phyloP scores from a whole-genome alignment of 2,329 filamentous ascomycete species.

The Aspergillus neotritici region DNA sequence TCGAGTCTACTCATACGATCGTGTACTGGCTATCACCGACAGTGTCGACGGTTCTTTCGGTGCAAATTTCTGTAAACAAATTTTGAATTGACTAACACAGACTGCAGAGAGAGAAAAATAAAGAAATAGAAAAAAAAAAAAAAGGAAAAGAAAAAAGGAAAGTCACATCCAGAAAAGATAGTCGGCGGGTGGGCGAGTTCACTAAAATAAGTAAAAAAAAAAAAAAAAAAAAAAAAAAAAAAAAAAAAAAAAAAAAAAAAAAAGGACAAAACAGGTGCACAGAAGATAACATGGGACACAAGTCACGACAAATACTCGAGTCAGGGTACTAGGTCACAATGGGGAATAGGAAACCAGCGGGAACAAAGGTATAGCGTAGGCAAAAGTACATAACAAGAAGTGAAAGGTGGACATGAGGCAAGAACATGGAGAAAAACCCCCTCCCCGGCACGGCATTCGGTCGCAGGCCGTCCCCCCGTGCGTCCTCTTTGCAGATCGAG shows the following conservation, averaged over 20 bases:
- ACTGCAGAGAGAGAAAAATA: slow-evolving; percentile 7
- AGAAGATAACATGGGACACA: slow-evolving; percentile 7
- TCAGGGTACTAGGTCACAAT: slow-evolving; percentile 15
- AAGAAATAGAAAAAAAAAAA: slow-evolving; percentile 11
- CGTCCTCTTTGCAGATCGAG: slow-evolving; percentile 22
- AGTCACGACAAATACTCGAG: too few species aligned
- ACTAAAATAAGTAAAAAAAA: slow-evolving; percentile 22
- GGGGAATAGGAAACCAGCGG: slow-evolving; percentile 22
- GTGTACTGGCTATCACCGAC: too few species aligned
- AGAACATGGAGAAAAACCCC: slow-evolving; percentile 3
- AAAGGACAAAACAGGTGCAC: slow-evolving; percentile 16
- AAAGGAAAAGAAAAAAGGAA: slow-evolving; percentile 12
- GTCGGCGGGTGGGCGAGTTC: slow-evolving; percentile 19
- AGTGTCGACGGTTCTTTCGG: too few species aligned
- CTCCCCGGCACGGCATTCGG: too few species aligned
- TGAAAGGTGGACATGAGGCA: slow-evolving; percentile 26
- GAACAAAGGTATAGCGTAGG: slow-evolving; percentile 33
- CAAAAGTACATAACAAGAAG: slow-evolving; percentile 38
- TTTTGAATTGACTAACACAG: slow-evolving; percentile 17
- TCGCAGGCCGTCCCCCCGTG: slow-evolving; percentile 15
- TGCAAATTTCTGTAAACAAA: slow-evolving; percentile 4
- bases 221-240: slow-evolving; percentile 16
- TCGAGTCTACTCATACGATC: too few species aligned
- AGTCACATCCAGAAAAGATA: slow-evolving; percentile 17
- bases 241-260: too few species aligned